Evolutionary conservation across 164 flowering plant genomes (phyloP).

Genomic region (Houttuynia cordata): DNA sequence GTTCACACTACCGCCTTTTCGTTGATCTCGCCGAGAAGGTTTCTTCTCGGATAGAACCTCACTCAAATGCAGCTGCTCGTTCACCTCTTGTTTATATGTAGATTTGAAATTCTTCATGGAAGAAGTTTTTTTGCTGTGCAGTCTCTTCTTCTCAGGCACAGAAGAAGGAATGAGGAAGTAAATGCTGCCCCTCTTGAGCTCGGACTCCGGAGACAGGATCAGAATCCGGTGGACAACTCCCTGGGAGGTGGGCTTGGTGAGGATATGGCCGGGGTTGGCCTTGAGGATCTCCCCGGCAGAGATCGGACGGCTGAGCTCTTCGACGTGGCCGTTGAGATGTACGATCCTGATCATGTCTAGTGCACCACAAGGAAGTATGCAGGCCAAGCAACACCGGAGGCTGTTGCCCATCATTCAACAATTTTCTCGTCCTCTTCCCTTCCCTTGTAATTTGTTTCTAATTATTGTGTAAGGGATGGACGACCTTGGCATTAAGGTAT

Average conservation of each 20-base stretch:
- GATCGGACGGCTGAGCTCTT: constrained; percentile 54
- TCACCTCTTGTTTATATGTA: not conserved
- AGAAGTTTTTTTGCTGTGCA: not conserved
- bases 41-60: constrained; percentile 22
- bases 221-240: constrained; percentile 46
- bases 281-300: constrained; percentile 60
- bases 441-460: too few species aligned
- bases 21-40: constrained; percentile 23
- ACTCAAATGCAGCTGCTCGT: constrained; percentile 5
- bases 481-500: not conserved
- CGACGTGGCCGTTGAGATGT: constrained; percentile 67
- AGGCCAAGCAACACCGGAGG: constrained; percentile 83
- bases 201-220: constrained; percentile 60
- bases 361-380: constrained; percentile 85
- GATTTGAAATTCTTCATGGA: constrained; percentile 6
- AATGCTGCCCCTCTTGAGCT: constrained; percentile 74
- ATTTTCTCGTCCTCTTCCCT: too few species aligned
- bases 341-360: constrained; percentile 83
- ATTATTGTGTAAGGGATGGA: not conserved
- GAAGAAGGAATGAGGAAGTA: constrained; percentile 78
- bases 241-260: constrained; percentile 56
- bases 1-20: constrained; percentile 20
- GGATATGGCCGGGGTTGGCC: constrained; percentile 63
- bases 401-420: constrained; percentile 50
- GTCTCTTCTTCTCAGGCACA: constrained; percentile 30